A percentile compares a stretch with the other conserved stretches of the same genome.
Conservation (phyloP, 306 rosid genomes). For the Morella rubra region DNA sequence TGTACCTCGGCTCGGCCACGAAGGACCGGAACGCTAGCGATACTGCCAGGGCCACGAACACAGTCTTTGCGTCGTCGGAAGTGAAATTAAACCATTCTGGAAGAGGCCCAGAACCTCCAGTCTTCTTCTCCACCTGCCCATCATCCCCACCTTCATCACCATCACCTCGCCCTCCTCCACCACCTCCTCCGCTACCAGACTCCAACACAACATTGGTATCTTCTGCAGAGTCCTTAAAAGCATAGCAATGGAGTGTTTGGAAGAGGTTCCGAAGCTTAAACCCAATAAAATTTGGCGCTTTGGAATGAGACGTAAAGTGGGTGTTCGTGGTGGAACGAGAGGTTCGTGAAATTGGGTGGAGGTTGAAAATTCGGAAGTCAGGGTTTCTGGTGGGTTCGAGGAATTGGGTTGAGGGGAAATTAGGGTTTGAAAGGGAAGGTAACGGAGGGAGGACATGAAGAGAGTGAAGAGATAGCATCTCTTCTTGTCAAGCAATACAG, state of each 20-base stretch:
- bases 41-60: slow-evolving; percentile 73
- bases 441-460: slow-evolving; percentile 43
- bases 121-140: slow-evolving; percentile 50
- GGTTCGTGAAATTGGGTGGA: slow-evolving; percentile 18
- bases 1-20: slow-evolving; percentile 96
- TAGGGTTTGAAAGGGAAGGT: slow-evolving; percentile 46
- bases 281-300: slow-evolving; percentile 14
- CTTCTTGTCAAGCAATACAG: slow-evolving; percentile 14
- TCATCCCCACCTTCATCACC: slow-evolving; percentile 41
- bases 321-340: not conserved
- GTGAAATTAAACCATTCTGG: slow-evolving; percentile 77
- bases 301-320: slow-evolving; percentile 15
- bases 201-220: slow-evolving; percentile 45
- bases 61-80: slow-evolving; percentile 80
- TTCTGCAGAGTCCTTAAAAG: slow-evolving; percentile 43
- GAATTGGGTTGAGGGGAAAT: slow-evolving; percentile 32
- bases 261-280: slow-evolving; percentile 20
- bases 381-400: slow-evolving; percentile 34
- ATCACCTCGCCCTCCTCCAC: slow-evolving; percentile 42
- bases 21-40: slow-evolving; percentile 64
- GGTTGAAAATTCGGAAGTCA: slow-evolving; percentile 23
- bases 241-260: slow-evolving; percentile 42
- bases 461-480: slow-evolving; percentile 63
- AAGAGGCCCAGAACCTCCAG: slow-evolving; percentile 41
- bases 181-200: slow-evolving; percentile 42